These are phyloP conservation scores for Volutella citrinella DNA, from an alignment of 2,329 filamentous ascomycete genomes.

Conservation along the genomic window DNA sequence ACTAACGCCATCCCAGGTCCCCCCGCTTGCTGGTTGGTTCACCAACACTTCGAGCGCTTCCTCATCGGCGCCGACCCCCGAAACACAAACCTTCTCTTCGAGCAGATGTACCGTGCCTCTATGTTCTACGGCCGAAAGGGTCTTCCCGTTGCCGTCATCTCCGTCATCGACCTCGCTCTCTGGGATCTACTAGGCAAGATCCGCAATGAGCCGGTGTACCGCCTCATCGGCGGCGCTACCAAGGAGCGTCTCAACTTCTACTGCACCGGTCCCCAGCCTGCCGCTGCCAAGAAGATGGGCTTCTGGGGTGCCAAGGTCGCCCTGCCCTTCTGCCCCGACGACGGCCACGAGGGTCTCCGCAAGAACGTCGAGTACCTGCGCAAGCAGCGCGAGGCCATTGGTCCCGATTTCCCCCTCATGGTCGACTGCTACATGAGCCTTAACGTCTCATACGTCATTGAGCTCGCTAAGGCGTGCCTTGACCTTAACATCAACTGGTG, in stretches of 20 bases:
- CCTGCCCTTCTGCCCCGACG: conserved; percentile 83
- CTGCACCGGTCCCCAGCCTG: conserved; percentile 86
- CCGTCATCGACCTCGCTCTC: conserved; percentile 86
- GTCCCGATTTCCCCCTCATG: conserved; percentile 87
- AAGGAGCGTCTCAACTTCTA: conserved; percentile 84
- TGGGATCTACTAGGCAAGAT: conserved; percentile 94
- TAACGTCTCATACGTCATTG: conserved; percentile 89
- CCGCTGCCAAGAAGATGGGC: conserved; percentile 77
- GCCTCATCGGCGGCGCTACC: conserved; percentile 88
- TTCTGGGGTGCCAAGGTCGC: conserved; percentile 92
- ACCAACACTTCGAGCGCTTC: conserved; percentile 92
- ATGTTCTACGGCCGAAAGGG: conserved; percentile 98
- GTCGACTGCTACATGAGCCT: conserved; percentile 98
- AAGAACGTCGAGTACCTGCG: conserved; percentile 90
- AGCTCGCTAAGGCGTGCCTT: conserved; percentile 79
- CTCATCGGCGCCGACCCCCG: conserved; percentile 83
- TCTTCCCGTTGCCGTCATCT: conserved; percentile 85
- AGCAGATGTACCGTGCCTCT: conserved; percentile 93
- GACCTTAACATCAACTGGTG: conserved; percentile 93
- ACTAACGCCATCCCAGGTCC: conserved; percentile 51
- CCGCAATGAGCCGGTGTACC: conserved; percentile 89
- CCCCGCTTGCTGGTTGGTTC: conserved; percentile 89
- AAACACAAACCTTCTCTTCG: conserved; percentile 88
- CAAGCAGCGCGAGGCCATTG: conserved; percentile 79
- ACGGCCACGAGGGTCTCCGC: conserved; percentile 74